phyloP scores from a whole-genome alignment of 2,329 filamentous ascomycete species.

The Fusarium nygamai region DNA sequence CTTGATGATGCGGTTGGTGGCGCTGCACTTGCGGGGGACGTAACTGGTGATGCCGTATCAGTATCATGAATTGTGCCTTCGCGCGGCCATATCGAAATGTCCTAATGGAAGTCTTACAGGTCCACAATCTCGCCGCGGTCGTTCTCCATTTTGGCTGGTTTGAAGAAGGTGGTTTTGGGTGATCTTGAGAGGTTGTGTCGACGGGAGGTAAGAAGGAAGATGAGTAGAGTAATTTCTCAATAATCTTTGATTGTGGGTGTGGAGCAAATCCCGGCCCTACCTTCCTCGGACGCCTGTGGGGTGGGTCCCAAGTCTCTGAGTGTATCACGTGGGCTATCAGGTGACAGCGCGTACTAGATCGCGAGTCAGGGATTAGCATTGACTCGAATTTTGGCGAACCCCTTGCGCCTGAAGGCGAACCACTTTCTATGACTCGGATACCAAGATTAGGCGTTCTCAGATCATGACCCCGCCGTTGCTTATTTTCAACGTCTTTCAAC shows the following conservation, averaged over 20 bases:
- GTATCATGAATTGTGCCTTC: conserved; percentile 38
- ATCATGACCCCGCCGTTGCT: conserved; percentile 24
- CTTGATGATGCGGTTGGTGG: conserved; percentile 99
- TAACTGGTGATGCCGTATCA: conserved; percentile 68
- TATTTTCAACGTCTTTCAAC: conserved; percentile 7
- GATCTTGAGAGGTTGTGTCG: conserved; percentile 45
- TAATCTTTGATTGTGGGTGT: conserved; percentile 41
- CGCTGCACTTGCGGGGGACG: conserved; percentile 98
- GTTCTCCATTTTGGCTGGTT: conserved; percentile 91
- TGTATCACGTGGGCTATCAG: conserved; percentile 38
- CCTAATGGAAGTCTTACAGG: conserved; percentile 73
- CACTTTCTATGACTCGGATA: conserved; percentile 14
- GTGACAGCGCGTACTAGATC: conserved; percentile 45
- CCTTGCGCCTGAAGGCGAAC: conserved; percentile 20
- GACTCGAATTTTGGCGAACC: conserved; percentile 9
- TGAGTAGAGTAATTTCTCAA: conserved; percentile 25
- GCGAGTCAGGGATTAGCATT: conserved; percentile 31
- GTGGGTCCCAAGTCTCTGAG: conserved; percentile 9
- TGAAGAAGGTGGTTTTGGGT: conserved; percentile 42
- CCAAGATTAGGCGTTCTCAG: conserved; percentile 21
- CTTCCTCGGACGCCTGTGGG: conserved; percentile 36
- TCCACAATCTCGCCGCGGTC: conserved; percentile 99
- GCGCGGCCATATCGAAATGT: conserved; percentile 10
- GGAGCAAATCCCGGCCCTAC: conserved; percentile 23
- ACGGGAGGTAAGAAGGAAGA: conserved; percentile 42